phyloP scores from a whole-genome alignment of 2,329 filamentous ascomycete species.

The Cladosporium phlei region DNA sequence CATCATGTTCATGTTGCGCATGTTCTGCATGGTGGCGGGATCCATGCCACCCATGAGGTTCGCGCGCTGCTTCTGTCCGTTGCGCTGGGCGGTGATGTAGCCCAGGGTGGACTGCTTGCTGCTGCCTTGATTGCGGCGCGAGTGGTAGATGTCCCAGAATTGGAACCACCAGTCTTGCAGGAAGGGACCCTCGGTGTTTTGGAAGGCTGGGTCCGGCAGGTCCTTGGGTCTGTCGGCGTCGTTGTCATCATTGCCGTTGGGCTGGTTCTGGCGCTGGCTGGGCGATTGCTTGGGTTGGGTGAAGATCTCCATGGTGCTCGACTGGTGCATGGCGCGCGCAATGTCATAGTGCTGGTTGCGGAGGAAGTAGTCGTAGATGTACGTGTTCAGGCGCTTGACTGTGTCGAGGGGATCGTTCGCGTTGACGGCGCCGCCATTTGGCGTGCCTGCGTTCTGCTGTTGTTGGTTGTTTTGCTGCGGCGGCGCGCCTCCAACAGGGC shows the following conservation, averaged over 20 bases:
- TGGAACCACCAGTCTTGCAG: slow-evolving; percentile 96
- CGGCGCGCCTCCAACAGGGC: slow-evolving; percentile 58
- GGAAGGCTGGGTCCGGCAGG: slow-evolving; percentile 68
- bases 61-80: slow-evolving; percentile 63
- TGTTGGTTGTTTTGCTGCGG: slow-evolving; percentile 34
- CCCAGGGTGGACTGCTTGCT: slow-evolving; percentile 48
- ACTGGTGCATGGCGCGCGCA: slow-evolving; percentile 66
- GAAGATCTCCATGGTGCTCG: slow-evolving; percentile 36
- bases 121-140: slow-evolving; percentile 63
- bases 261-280: slow-evolving; percentile 46
- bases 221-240: slow-evolving; percentile 72
- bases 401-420: slow-evolving; percentile 48
- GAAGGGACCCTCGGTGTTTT: slow-evolving; percentile 69
- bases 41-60: slow-evolving; percentile 69
- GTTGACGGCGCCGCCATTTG: slow-evolving; percentile 21
- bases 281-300: slow-evolving; percentile 58
- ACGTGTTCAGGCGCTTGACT: slow-evolving; percentile 65
- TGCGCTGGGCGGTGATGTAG: slow-evolving; percentile 56
- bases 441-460: slow-evolving; percentile 26
- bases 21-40: slow-evolving; percentile 47
- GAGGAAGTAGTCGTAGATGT: slow-evolving; percentile 89
- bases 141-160: slow-evolving; percentile 93
- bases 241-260: slow-evolving; percentile 65
- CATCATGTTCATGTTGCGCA: slow-evolving; percentile 46
- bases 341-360: slow-evolving; percentile 79